Evolutionary conservation across 768 basidiomycete genomes (phyloP).

Genomic region (Lactarius quietus): DNA sequence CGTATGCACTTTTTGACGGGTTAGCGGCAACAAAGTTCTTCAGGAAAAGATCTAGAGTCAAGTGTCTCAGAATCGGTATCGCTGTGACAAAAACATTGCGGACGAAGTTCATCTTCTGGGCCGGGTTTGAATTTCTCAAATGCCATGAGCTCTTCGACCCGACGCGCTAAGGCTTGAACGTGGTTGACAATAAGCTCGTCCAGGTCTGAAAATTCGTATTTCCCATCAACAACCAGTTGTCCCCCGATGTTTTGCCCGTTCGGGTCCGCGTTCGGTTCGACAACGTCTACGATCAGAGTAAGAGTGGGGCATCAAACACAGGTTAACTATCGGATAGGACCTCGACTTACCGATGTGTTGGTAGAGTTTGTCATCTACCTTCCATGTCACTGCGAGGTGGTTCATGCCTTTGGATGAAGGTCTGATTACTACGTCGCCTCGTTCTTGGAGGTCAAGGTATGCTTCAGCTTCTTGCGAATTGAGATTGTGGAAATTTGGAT

Average conservation of each 20-base stretch:
- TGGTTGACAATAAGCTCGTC: conserved; percentile 98
- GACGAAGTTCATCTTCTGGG: conserved; percentile 86
- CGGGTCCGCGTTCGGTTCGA: conserved; percentile 73
- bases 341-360: conserved; percentile 83
- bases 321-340: background rate
- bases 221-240: conserved; percentile 68
- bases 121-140: conserved; percentile 94
- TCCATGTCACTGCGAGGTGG: conserved; percentile 98
- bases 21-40: conserved; percentile 91
- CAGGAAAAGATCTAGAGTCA: conserved; percentile 66
- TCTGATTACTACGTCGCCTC: conserved; percentile 94
- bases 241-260: conserved; percentile 61
- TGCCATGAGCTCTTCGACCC: conserved; percentile 91
- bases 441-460: conserved; percentile 83
- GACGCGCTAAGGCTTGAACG: conserved; percentile 88
- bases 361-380: conserved; percentile 92
- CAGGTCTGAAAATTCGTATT: conserved; percentile 85
- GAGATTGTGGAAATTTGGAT: conserved; percentile 97
- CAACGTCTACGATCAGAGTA: conserved; percentile 40
- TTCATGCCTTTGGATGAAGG: conserved; percentile 92
- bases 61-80: conserved; percentile 4
- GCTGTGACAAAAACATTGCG: conserved; percentile 35
- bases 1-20: conserved; percentile 92
- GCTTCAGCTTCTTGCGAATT: conserved; percentile 87
- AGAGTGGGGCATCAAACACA: background rate